Evolutionary conservation across 352 stramenopile species (phyloP), one percentile per base, ranked within the genome.

Genomic region (Pythium phragmiticola): DNA sequence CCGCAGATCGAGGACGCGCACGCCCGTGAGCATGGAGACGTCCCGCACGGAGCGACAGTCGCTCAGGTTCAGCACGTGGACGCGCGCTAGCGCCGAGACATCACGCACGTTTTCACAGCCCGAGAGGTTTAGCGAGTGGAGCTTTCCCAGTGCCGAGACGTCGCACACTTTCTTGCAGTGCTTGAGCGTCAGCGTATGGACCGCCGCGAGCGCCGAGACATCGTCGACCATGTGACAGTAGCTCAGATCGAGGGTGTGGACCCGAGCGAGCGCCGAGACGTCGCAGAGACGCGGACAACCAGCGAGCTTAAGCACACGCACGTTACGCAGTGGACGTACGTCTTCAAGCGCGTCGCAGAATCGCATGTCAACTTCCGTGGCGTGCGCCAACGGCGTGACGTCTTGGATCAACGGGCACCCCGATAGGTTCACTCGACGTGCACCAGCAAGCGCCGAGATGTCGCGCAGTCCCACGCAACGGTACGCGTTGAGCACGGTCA

Each of bases 331-430:
- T 47, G 75, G 68, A 9, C 43, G 69, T 0, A 89, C 76, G 46
- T 89, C 73, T n/a, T 82, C 72, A 1, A 89, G 65, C 0, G 74
- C 68, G 60, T 89, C 82, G 52, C 82, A 89, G 66, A 91, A 91
- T 21, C 80, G 78, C 59, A 91, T 48, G 36, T 91, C 82, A 0
- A 89, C 70, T 26, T 88, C 73, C 4, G 49, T 56, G 2, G 70
- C 74, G 13, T 65, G 51, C 7, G 66, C 34, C 43, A 91, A 57
- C 3, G 75, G 67, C 34, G 66, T 60, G 41, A 88, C 60, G 63
- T 91, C 75, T 36, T 56, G 68, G 43, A 89, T 68, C 21, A 74
- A 62, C 37, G 74, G 70, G 26, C 82, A 90, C 12, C 79, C 79
- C 4, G 79, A 89, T 42, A 90, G 41, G 37, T 89, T 89, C 17